Evolutionary conservation across 2,329 filamentous ascomycete genomes (phyloP).

Genomic region (Botrytis galanthina): DNA sequence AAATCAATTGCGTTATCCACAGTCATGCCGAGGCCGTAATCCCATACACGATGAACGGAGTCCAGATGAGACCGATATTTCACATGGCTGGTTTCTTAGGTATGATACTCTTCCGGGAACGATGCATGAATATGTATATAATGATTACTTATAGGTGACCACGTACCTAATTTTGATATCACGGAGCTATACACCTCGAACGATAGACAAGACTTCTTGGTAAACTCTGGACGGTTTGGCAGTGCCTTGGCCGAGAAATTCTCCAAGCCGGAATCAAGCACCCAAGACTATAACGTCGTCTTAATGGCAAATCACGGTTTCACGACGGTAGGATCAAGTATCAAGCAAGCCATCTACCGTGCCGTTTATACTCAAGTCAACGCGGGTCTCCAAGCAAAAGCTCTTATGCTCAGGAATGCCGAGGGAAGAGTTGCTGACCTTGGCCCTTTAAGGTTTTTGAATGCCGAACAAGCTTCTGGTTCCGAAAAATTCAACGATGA

Average conservation of each 20-base stretch:
- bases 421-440: neutral
- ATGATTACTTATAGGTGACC: conserved; percentile 26
- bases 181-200: conserved; percentile 31
- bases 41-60: conserved; percentile 44
- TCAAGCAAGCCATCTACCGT: conserved; percentile 44
- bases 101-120: conserved; percentile 19
- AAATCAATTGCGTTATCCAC: conserved; percentile 45
- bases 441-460: conserved; percentile 22
- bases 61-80: conserved; percentile 43
- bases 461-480: conserved; percentile 29
- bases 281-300: conserved; percentile 39
- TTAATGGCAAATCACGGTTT: conserved; percentile 49
- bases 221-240: conserved; percentile 40
- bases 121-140: conserved; percentile 5
- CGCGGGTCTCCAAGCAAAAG: conserved; percentile 43
- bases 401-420: conserved; percentile 35
- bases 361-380: conserved; percentile 47
- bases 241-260: conserved; percentile 40
- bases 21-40: conserved; percentile 46
- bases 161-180: conserved; percentile 39
- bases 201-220: conserved; percentile 42
- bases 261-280: conserved; percentile 24
- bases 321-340: conserved; percentile 41
- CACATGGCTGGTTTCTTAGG: conserved; percentile 48
- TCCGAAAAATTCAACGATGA: conserved; percentile 34